Conservation (phyloP, 257 asterid species). For the Linderniella brevidens region DNA sequence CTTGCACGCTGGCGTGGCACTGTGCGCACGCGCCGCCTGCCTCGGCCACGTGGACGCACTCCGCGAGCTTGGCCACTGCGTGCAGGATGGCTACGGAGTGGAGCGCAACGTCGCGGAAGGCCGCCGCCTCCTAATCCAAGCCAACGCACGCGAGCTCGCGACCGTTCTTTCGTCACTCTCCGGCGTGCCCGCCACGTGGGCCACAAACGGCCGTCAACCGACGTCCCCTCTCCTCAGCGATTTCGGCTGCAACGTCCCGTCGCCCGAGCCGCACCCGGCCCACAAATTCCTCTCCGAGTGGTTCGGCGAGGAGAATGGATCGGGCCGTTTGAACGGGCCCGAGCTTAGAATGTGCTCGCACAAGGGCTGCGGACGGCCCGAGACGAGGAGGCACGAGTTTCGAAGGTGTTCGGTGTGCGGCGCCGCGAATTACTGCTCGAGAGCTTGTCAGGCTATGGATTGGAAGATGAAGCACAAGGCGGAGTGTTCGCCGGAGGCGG, state of each 20-base stretch:
- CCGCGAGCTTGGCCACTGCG: constrained; percentile 95
- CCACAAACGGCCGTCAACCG: constrained; percentile 27
- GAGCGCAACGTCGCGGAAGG: constrained; percentile 80
- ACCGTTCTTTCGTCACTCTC: constrained; percentile 38
- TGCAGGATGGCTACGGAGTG: constrained; percentile 96
- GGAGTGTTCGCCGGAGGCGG: constrained; percentile 55
- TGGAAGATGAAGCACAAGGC: constrained; percentile 86
- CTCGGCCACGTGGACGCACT: constrained; percentile 90
- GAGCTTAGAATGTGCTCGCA: constrained; percentile 72
- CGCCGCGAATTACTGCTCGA: constrained; percentile 89
- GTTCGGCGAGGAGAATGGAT: constrained; percentile 23
- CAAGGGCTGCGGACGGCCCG: constrained; percentile 88
- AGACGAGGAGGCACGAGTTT: constrained; percentile 71
- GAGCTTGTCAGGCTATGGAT: constrained; percentile 95
- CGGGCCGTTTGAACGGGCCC: constrained; percentile 19
- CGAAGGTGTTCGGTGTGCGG: constrained; percentile 92
- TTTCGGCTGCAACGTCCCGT: constrained; percentile 82
- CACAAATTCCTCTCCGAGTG: constrained; percentile 59
- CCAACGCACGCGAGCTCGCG: constrained; percentile 97
- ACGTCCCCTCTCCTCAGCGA: constrained; percentile 65
- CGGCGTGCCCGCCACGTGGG: constrained; percentile 41
- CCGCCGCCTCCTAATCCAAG: constrained; percentile 71
- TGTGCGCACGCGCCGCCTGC: constrained; percentile 88
- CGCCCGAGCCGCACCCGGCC: constrained; percentile 62
- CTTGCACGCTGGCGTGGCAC: constrained; percentile 78